Evolutionary conservation across 768 basidiomycete genomes (phyloP).

Genomic region (Floccularia luteovirens): DNA sequence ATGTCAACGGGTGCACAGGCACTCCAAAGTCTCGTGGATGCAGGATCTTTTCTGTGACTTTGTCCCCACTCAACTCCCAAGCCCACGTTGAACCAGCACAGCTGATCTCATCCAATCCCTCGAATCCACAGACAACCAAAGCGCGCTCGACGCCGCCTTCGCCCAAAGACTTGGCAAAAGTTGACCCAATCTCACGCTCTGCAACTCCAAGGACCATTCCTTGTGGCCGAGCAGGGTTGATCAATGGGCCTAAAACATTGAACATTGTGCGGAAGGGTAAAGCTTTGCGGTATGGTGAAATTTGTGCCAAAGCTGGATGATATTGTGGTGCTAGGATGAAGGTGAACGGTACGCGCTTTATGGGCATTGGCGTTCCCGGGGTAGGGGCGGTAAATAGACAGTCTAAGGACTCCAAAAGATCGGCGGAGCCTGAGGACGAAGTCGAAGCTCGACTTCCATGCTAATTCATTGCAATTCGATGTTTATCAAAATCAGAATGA

Average conservation of each 20-base stretch:
- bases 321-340: constrained; percentile 95
- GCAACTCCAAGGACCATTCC: constrained; percentile 93
- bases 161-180: constrained; percentile 70
- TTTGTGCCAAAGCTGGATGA: constrained; percentile 75
- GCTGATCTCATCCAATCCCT: constrained; percentile 91
- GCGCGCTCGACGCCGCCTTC: constrained; percentile 77
- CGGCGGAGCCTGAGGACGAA: constrained; percentile 90
- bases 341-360: constrained; percentile 71
- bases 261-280: constrained; percentile 96
- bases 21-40: constrained; percentile 78
- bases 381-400: constrained; percentile 68
- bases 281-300: constrained; percentile 78
- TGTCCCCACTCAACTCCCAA: constrained; percentile 73
- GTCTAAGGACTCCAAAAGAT: constrained; percentile 79
- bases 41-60: constrained; percentile 54
- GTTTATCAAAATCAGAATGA: background rate
- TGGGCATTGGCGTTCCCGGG: constrained; percentile 44
- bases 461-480: constrained; percentile 30
- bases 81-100: constrained; percentile 85
- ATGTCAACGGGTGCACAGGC: constrained; percentile 52
- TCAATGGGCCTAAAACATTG: constrained; percentile 89
- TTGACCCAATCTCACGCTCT: constrained; percentile 67
- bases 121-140: constrained; percentile 88
- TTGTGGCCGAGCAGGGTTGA: constrained; percentile 82
- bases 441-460: constrained; percentile 90